Evolutionary conservation across 176 grass and related monocot genomes (phyloP), one percentile per base, ranked within the genome.

Genomic region (Pontederia paniculata): DNA sequence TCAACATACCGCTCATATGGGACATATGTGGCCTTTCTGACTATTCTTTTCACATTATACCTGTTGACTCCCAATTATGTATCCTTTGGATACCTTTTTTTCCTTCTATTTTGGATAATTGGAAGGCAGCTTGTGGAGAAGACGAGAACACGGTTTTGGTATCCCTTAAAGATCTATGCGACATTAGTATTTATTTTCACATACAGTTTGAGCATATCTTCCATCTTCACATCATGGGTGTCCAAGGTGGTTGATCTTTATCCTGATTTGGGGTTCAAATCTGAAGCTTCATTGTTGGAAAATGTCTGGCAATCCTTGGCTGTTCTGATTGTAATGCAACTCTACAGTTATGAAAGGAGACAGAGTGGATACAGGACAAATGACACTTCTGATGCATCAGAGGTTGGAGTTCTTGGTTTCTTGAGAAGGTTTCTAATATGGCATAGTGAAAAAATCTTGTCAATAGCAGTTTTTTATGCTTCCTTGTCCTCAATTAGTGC

Each of bases 271-370:
- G 91, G 91, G 49, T 89, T 96, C 76, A 70, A 96, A 45, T 80
- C 86, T 65, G 60, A 87, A 67, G 82, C 80, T 54, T 84, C 86
- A 60, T 72, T 96, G 54, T 70, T 96, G 63, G 59, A 71, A 65
- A 96, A 96, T 86, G 91, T 89, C 67, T 89, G 91, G 91, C 72
- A 96, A 81, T 89, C 91, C 31, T 81, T 89, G 63, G 85, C 85
- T 64, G 57, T 96, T 81, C 68, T 96, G 54, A 76, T 86, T 60
- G 91, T 96, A 9, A 96, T 96, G 91, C 91, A 96, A 87, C 91
- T 96, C 64, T 96, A 96, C 68, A 89, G 91, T 72, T 84, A 96
- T 50, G 91, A 96, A 73, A 89, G 91, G 76, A 75, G 85, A 62
- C 82, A 86, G 72, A 96, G 88, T 12, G 86, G 67, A 66, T 76